Base-by-base conservation (phyloP, 495 filamentous ascomycete species). In the Trichocladium antarcticum region DNA sequence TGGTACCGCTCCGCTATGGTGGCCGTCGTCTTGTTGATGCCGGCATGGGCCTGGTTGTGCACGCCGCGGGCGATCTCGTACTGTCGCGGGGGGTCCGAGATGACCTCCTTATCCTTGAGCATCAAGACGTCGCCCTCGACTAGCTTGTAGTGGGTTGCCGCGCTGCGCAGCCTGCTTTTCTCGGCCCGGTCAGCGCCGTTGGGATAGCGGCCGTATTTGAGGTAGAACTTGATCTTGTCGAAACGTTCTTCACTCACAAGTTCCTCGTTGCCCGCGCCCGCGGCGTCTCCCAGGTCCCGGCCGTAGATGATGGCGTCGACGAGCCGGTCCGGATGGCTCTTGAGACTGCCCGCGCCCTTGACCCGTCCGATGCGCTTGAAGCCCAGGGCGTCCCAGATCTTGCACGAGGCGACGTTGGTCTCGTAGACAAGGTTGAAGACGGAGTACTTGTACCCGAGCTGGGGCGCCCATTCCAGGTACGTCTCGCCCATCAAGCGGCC, bases 371-470 rank as follows among this genome's bases (percentile, higher is more conserved):
- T 93, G 34, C 92, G 82, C 69, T 98, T 95, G 69, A 98, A 98
- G 24, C 92, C 92, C n/a, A 98, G 75, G 1, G 83, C 86, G 66
- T 98, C 92, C 92, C 92, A 98, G 50, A 98, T 89, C 39, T 86
- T 85, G 60, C 85, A 89, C 15, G 89, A 95, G 2, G 87, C 92
- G 31, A 93, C 82, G 64, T 98, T 97, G 51, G 85, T 96, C 72
- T 97, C 92, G 67, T 95, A 98, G 14, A 98, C 90, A 29, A 98
- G 77, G 64, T 98, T 97, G 75, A 98, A 98, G 31, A 98, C 87
- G 10, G 85, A 88, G 71, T 97, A 97, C 29, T 83, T 86, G 63
- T 95, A 98, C 16, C 92, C 92, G 71, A 97, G 74, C 63, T 82
- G 84, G 32, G 89, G 88, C 15, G 93, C 89, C 87, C 87, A 98